A percentile compares a stretch with the other conserved stretches of the same genome.
Conservation (phyloP, 2,329 filamentous ascomycete genomes). For the Neofusicoccum kwambonambiense region DNA sequence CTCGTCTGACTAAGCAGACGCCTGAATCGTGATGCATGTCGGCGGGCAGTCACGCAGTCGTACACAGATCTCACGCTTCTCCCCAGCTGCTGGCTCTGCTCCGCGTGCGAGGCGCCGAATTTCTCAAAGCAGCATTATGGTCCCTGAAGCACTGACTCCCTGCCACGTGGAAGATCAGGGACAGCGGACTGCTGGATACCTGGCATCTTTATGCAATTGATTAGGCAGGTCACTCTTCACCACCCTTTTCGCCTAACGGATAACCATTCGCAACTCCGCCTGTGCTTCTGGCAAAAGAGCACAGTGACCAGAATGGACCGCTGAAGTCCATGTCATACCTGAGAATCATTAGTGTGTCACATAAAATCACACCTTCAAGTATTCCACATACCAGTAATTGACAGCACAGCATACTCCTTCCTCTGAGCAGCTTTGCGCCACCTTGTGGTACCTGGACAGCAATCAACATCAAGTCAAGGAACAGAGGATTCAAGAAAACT, state of each 20-base stretch:
- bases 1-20: not conserved
- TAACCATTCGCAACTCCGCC: conserved; percentile 20
- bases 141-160: no score
- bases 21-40: not conserved
- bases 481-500: conserved; percentile 39
- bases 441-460: conserved; percentile 68
- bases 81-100: no score
- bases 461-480: conserved; percentile 25
- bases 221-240: not conserved
- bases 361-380: no score
- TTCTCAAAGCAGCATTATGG: no score
- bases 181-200: no score
- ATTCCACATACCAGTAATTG: conserved; percentile 63
- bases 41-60: not conserved
- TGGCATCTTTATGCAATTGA: no score
- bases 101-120: no score
- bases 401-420: conserved; percentile 75
- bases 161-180: no score
- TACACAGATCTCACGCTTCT: no score
- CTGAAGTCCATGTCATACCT: conserved; percentile 76
- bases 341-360: not conserved
- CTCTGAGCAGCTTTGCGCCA: conserved; percentile 65
- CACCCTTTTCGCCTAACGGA: not conserved
- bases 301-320: conserved; percentile 64
- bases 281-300: conserved; percentile 49